A percentile compares a stretch with the other conserved stretches of the same genome.
Conservation (phyloP, 345 rosid genomes). For the Sisymbrium irio region DNA sequence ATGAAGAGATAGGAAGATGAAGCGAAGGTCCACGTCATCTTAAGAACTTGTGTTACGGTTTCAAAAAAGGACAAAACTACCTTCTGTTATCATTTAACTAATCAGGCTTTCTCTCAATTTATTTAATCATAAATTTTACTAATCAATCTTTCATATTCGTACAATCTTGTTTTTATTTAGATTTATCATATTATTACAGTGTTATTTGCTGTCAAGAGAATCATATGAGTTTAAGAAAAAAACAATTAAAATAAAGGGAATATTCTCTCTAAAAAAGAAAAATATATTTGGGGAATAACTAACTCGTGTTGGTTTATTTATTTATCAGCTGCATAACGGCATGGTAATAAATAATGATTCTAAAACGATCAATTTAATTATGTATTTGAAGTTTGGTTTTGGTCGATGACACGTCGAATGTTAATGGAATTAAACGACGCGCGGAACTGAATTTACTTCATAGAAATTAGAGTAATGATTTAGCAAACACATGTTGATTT, state of each 20-base stretch:
- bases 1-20: constrained; percentile 28
- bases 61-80: constrained; percentile 29
- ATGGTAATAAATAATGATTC: background rate
- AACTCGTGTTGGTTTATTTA: constrained; percentile 11
- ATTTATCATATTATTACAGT: background rate
- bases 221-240: constrained; percentile 8
- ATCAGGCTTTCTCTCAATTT: background rate
- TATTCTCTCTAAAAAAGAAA: background rate
- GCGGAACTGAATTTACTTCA: background rate
- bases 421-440: background rate
- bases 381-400: background rate
- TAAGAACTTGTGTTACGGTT: constrained; percentile 26
- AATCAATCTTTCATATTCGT: background rate
- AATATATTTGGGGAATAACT: background rate
- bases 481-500: background rate
- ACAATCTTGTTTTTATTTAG: background rate
- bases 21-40: constrained; percentile 29
- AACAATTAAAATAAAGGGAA: background rate
- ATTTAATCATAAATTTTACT: constrained; percentile 5
- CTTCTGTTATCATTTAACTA: constrained; percentile 27
- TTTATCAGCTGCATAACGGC: constrained; percentile 7
- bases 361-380: background rate
- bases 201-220: constrained; percentile 5
- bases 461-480: background rate
- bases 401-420: background rate